Conservation (phyloP, 2,329 filamentous ascomycete species). For the Endocalyx cinctus region DNA sequence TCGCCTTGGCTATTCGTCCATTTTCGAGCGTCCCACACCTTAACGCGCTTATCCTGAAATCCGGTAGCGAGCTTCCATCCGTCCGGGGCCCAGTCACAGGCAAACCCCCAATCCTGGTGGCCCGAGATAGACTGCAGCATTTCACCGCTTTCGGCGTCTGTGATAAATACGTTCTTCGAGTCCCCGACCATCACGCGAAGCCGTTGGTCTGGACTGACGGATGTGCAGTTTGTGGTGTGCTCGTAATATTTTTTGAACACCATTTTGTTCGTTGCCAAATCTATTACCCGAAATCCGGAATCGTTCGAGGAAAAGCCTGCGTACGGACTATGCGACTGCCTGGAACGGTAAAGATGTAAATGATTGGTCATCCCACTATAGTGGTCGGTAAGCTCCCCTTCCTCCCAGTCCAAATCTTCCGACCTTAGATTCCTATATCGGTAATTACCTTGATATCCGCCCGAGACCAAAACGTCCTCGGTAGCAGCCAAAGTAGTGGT, state of each 20-base stretch:
- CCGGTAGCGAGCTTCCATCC: conserved; percentile 73
- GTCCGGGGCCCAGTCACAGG: conserved; percentile 76
- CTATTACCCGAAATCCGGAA: conserved; percentile 52
- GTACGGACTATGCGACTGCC: conserved; percentile 46
- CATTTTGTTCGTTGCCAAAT: conserved; percentile 55
- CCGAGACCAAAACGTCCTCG: conserved; percentile 53
- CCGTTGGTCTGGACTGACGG: conserved; percentile 65
- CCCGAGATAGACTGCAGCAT: conserved; percentile 54
- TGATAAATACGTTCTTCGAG: conserved; percentile 58
- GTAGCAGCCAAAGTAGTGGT: conserved; percentile 49
- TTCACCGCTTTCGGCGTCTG: conserved; percentile 62
- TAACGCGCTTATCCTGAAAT: conserved; percentile 68
- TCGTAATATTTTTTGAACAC: conserved; percentile 48
- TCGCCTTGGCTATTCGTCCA: conserved; percentile 53
- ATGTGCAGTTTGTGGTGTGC: conserved; percentile 67
- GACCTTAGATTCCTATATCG: conserved; percentile 43
- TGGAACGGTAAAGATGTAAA: conserved; percentile 51
- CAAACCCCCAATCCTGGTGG: conserved; percentile 68
- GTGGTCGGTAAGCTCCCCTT: conserved; percentile 44
- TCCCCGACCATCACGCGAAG: conserved; percentile 73
- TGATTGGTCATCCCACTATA: conserved; percentile 61
- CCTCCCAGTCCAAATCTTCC: conserved; percentile 30
- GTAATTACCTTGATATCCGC: conserved; percentile 55
- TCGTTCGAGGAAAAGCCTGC: conserved; percentile 63
- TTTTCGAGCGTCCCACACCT: conserved; percentile 71